Evolutionary conservation across 768 basidiomycete species (phyloP).

Genomic region (Russula lepida): DNA sequence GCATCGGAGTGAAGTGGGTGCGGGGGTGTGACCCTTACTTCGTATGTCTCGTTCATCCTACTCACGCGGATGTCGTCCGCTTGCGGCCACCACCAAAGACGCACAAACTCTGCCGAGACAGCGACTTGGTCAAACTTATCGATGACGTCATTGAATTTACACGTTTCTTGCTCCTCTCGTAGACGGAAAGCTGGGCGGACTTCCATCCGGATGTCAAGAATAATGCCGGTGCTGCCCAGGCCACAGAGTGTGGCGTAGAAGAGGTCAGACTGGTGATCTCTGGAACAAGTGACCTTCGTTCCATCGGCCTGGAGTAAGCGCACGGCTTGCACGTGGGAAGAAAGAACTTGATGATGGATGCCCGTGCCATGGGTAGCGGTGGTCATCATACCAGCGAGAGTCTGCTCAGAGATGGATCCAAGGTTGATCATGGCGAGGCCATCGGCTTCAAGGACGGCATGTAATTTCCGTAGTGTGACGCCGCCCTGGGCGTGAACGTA

Average conservation of each 20-base stretch:
- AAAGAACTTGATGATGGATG: slow-evolving; percentile 67
- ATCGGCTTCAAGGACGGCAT: slow-evolving; percentile 52
- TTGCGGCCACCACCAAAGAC: slow-evolving; percentile 93
- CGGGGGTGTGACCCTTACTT: slow-evolving; percentile 42
- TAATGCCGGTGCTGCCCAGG: slow-evolving; percentile 82
- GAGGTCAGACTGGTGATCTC: slow-evolving; percentile 54
- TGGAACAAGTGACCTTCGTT: slow-evolving; percentile 56
- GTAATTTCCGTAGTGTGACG: slow-evolving; percentile 68
- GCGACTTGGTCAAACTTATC: slow-evolving; percentile 47
- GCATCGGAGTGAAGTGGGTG: not conserved
- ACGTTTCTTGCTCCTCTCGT: slow-evolving; percentile 56
- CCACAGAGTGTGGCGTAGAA: slow-evolving; percentile 90
- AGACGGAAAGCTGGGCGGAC: slow-evolving; percentile 80
- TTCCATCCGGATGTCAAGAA: slow-evolving; percentile 66
- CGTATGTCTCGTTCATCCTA: slow-evolving; percentile 62
- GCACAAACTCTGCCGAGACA: slow-evolving; percentile 73
- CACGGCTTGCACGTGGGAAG: slow-evolving; percentile 69
- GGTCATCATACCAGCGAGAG: slow-evolving; percentile 83
- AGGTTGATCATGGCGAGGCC: slow-evolving; percentile 84
- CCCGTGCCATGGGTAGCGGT: slow-evolving; percentile 97
- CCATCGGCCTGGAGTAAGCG: slow-evolving; percentile 74
- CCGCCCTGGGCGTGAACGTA: slow-evolving; percentile 71
- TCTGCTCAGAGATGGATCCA: slow-evolving; percentile 95
- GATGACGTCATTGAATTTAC: slow-evolving; percentile 56
- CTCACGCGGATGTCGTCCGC: slow-evolving; percentile 63